phyloP scores from a whole-genome alignment of 2,329 filamentous ascomycete genomes.

The Exophiala sideris region DNA sequence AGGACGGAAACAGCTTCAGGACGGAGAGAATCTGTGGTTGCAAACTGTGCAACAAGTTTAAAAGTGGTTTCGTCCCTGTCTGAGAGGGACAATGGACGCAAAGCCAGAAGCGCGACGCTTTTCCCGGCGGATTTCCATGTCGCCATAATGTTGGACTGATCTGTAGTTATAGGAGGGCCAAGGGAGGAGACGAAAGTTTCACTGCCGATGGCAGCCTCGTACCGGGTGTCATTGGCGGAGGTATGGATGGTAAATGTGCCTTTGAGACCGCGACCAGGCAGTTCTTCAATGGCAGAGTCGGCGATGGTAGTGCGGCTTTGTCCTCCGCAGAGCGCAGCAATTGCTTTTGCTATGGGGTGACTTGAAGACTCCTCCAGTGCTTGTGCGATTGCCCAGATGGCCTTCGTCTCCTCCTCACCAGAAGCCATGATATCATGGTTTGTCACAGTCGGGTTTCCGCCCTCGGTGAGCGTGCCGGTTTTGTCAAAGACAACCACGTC shows the following conservation, averaged over 20 bases:
- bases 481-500: constrained; percentile 91
- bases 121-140: constrained; percentile 9
- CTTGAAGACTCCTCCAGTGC: constrained; percentile 81
- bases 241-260: constrained; percentile 68
- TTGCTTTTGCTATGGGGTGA: constrained; percentile 89
- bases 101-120: neutral
- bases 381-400: neutral
- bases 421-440: constrained; percentile 6
- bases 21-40: constrained; percentile 76
- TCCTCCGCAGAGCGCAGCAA: constrained; percentile 69
- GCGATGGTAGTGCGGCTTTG: constrained; percentile 68
- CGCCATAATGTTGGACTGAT: neutral
- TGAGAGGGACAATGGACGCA: neutral
- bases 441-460: constrained; percentile 56
- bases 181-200: constrained; percentile 69
- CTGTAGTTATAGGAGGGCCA: constrained; percentile 45
- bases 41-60: constrained; percentile 40
- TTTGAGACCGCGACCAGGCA: constrained; percentile 81
- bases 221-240: constrained; percentile 64
- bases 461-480: constrained; percentile 89
- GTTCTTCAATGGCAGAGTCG: constrained; percentile 69
- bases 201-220: constrained; percentile 80
- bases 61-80: neutral
- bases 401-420: constrained; percentile 3
- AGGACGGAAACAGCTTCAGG: constrained; percentile 67